phyloP scores from a whole-genome alignment of 148 eudicot species.

The Diospyros lotus region DNA sequence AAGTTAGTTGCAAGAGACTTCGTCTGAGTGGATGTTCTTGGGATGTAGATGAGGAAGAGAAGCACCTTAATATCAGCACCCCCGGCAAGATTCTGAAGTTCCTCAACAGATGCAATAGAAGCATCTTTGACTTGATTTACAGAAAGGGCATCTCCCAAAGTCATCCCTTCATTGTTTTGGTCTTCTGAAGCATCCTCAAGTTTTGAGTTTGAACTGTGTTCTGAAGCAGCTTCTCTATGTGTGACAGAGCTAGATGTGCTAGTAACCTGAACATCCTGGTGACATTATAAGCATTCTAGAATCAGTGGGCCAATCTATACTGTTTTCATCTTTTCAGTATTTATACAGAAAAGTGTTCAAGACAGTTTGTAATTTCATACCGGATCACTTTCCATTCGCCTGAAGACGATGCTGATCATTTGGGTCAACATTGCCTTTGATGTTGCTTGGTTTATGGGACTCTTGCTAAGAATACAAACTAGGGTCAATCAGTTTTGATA shows the following conservation, averaged over 20 bases:
- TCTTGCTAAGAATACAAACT: conserved; percentile 59
- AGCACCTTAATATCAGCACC: conserved; percentile 96
- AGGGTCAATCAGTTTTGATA: conserved; percentile 8
- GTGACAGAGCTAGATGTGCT: conserved; percentile 32
- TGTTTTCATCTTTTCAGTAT: conserved; percentile 7
- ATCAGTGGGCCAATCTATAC: conserved; percentile 11
- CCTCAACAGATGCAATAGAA: conserved; percentile 78
- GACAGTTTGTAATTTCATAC: conserved; percentile 27
- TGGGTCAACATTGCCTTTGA: conserved; percentile 99
- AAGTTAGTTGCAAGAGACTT: not conserved
- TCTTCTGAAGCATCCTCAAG: conserved; percentile 42
- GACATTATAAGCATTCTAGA: conserved; percentile 32
- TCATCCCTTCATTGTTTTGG: conserved; percentile 47
- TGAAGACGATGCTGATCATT: conserved; percentile 89
- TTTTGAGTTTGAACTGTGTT: conserved; percentile 30
- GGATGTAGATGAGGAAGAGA: not conserved
- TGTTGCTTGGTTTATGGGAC: conserved; percentile 94
- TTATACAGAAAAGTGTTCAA: conserved; percentile 4
- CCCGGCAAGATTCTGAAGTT: conserved; percentile 87
- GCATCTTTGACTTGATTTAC: conserved; percentile 44
- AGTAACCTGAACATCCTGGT: conserved; percentile 39
- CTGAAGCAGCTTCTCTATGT: conserved; percentile 32
- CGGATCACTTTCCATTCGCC: conserved; percentile 95
- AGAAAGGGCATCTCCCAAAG: conserved; percentile 51
- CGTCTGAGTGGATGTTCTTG: not conserved